phyloP scores from a whole-genome alignment of 176 grass and related monocot genomes.

The Canna indica region DNA sequence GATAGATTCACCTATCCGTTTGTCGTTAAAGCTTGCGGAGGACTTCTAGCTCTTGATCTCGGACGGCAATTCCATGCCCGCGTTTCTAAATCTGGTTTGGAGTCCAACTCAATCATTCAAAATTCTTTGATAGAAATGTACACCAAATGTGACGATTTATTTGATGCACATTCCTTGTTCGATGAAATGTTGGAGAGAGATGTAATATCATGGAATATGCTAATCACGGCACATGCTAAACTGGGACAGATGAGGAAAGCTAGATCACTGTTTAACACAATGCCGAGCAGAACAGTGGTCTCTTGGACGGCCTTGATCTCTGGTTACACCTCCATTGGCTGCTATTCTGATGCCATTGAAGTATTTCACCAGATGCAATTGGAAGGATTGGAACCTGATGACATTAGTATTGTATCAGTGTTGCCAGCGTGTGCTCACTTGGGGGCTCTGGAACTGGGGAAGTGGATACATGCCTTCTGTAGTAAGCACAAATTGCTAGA shows the following conservation, averaged over 20 bases:
- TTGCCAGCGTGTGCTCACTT: constrained; percentile 51
- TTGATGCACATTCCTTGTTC: constrained; percentile 35
- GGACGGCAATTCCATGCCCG: constrained; percentile 40
- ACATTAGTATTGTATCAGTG: constrained; percentile 48
- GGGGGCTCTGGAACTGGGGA: constrained; percentile 47
- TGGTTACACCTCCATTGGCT: constrained; percentile 26
- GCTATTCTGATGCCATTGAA: constrained; percentile 28
- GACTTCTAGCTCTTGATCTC: constrained; percentile 17
- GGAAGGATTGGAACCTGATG: constrained; percentile 41
- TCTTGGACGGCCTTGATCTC: constrained; percentile 58
- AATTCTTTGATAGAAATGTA: constrained; percentile 64
- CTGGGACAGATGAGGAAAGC: constrained; percentile 37
- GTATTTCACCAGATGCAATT: constrained; percentile 43
- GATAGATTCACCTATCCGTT: constrained; percentile 79
- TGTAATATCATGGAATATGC: constrained; percentile 53
- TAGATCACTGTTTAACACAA: constrained; percentile 28
- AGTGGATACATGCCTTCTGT: constrained; percentile 52
- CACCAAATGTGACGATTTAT: constrained; percentile 20
- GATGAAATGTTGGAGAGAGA: constrained; percentile 42
- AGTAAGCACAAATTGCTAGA: constrained; percentile 32
- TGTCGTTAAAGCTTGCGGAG: constrained; percentile 43
- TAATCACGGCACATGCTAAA: constrained; percentile 51
- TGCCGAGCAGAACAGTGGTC: constrained; percentile 44
- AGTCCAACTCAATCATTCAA: constrained; percentile 33
- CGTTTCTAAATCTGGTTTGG: constrained; percentile 33